Base-by-base conservation (phyloP, 2,329 filamentous ascomycete species). In the Zasmidium cellare region DNA sequence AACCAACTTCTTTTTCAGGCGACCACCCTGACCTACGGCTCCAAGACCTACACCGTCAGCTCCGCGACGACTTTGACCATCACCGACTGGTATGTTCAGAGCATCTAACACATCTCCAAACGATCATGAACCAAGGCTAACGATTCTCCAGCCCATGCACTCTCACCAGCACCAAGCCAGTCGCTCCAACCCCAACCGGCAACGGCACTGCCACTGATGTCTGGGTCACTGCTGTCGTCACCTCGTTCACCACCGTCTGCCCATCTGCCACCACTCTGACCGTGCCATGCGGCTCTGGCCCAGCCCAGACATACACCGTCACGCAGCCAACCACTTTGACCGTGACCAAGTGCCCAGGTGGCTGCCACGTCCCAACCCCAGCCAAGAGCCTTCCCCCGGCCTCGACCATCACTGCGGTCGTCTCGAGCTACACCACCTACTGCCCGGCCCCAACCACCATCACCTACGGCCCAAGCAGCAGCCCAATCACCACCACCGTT, bases 1-100 rank as follows among this genome's bases (percentile, higher is more conserved):
- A n/a, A n/a, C n/a, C n/a, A n/a, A n/a, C n/a, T n/a, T n/a, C n/a
- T n/a, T n/a, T n/a, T n/a, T n/a, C 11, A 41, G 66, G 74, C 87
- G 65, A 90, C 88, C 69, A 74, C 79, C 69, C 76, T 90, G 75
- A 83, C 82, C 71, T 80, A 87, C 78, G 83, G 81, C 73, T 79
- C 76, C 76, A 79, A 82, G 75, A 89, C 87, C 78, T 89, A 88
- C 82, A 87, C 83, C 69, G 79, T 90, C 77, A 85, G 85, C 65
- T 53, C 55, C 2, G 56, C 64, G 9, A 66, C 66, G 22, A 67
- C 62, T 14, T 52, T 67, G 11, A 64, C 59, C 12, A 58, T 65
- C 38, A 57, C 61, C 6, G 47, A 63, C 25, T 62, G 57, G n/a
- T n/a, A n/a, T n/a, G n/a, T n/a, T n/a, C n/a, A n/a, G n/a, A n/a